These are phyloP conservation scores for Sarocladium kiliense DNA, from an alignment of 2,329 filamentous ascomycete genomes.

Conservation along the genomic window DNA sequence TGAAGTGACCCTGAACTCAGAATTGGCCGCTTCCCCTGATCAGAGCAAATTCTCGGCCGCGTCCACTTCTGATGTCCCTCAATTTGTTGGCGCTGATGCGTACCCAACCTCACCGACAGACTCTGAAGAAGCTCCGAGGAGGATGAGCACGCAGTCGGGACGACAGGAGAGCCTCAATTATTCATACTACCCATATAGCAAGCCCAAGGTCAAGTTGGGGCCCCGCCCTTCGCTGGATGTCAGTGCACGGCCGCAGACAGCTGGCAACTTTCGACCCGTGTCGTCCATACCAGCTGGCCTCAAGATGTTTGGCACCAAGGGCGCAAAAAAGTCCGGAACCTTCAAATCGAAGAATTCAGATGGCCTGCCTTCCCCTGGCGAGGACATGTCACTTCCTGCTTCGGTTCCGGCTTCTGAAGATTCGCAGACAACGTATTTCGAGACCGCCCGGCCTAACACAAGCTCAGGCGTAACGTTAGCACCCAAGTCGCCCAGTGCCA, in stretches of 20 bases:
- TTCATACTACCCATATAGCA: slow-evolving; percentile 47
- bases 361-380: background rate
- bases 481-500: slow-evolving; percentile 29
- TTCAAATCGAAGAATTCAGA: slow-evolving; percentile 20
- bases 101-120: slow-evolving; percentile 39
- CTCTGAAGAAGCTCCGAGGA: slow-evolving; percentile 37
- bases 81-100: slow-evolving; percentile 38
- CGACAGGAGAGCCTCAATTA: slow-evolving; percentile 46
- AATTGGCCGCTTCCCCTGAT: slow-evolving; percentile 46
- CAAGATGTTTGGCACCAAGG: slow-evolving; percentile 50
- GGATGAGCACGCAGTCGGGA: slow-evolving; percentile 47
- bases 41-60: slow-evolving; percentile 42
- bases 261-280: slow-evolving; percentile 62
- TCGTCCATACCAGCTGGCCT: slow-evolving; percentile 78
- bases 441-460: slow-evolving; percentile 30
- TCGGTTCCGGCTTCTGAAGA: background rate
- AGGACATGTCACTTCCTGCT: background rate
- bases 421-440: slow-evolving; percentile 10
- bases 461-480: slow-evolving; percentile 37
- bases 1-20: slow-evolving; percentile 47
- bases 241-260: slow-evolving; percentile 53
- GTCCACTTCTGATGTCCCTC: slow-evolving; percentile 43
- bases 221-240: slow-evolving; percentile 74
- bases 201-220: slow-evolving; percentile 83
- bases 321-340: slow-evolving; percentile 36